Percentiles rank a stretch among this genome's conserved stretches.
phyloP scores from a whole-genome alignment of 1,139 yeast species.

The Arxiozyma bovina region DNA sequence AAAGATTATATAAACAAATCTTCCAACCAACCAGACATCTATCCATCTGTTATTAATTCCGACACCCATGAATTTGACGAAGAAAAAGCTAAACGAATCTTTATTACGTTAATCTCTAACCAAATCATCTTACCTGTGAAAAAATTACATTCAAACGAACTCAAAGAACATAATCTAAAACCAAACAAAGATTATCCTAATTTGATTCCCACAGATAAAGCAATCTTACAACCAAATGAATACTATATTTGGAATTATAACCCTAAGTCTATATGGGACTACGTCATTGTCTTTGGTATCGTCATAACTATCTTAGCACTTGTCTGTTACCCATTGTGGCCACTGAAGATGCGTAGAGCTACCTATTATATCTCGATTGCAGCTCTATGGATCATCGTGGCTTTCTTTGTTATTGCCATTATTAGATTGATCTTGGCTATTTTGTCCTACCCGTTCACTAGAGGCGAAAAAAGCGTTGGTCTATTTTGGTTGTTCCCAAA shows the following conservation, averaged over 20 bases:
- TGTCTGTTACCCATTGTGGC: constrained; percentile 96
- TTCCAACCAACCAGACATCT: constrained; percentile 43
- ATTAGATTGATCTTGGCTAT: constrained; percentile 67
- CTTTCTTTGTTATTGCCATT: constrained; percentile 71
- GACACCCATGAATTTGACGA: constrained; percentile 33
- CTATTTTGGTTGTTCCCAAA: constrained; percentile 96
- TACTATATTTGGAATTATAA: constrained; percentile 82
- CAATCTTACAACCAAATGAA: constrained; percentile 64
- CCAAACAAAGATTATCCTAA: constrained; percentile 76
- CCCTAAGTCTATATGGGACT: constrained; percentile 64
- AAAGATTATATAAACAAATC: constrained; percentile 59
- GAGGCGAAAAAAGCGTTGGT: constrained; percentile 33
- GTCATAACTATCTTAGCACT: constrained; percentile 62
- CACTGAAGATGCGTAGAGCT: constrained; percentile 75
- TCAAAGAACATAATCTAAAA: constrained; percentile 50
- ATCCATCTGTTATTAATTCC: constrained; percentile 39
- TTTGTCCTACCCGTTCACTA: constrained; percentile 43
- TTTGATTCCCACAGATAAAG: constrained; percentile 55
- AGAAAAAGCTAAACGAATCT: constrained; percentile 41
- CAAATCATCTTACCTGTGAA: constrained; percentile 68
- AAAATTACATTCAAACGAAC: constrained; percentile 65
- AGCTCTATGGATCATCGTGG: constrained; percentile 61
- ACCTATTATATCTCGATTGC: constrained; percentile 87
- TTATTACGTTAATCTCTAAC: constrained; percentile 60
- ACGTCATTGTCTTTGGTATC: constrained; percentile 53